Evolutionary conservation across 2,329 filamentous ascomycete genomes (phyloP), one percentile per base, ranked within the genome.

Genomic region (Diaporthe citrichinensis): DNA sequence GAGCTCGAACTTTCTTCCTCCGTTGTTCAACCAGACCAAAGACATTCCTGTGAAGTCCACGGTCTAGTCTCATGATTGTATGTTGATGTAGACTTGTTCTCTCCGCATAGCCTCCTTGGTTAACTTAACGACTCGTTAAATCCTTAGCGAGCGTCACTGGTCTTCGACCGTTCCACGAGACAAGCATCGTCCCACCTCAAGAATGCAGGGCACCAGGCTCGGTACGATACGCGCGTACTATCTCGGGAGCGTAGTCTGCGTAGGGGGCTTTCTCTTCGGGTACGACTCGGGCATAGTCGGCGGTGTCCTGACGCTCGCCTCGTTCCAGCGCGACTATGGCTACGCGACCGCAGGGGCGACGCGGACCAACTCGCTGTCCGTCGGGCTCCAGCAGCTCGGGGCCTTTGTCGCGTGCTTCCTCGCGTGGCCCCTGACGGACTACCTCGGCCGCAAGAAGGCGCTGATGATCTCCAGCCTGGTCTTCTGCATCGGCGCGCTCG

Each of bases 171-270:
- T 28, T 36, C 41, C 25, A 20, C 20, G 25, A 28, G 36, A 59
- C 12, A n/a, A 9, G 14, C 31, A 8, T 28, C 69, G 20, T 14
- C 41, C 14, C 23, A 20, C 44, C 12, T 49, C 25, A 3, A 23
- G 20, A 10, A 75, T 82, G 81, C 80, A 80, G 51, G 76, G 77
- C 39, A 80, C 79, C 12, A 77, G 76, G 5, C 77, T 81, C 31
- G 87, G 86, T 34, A 85, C 81, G 72, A 78, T 87, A 46, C 83
- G 88, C 74, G 87, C 87, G 41, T 90, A 89, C 79, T 90, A 85
- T 84, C 84, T 90, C 14, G 87, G 87, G 3, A 82, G 82, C 2
- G 85, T 90, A 4, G 85, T 89, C 17, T 90, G 87, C 78, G 86
- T 88, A 77, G 88, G 87, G 9, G 88, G 88, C 0, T 87, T 88